These are phyloP conservation scores for Lactarius tabidus DNA, from an alignment of 768 basidiomycete genomes.

Conservation along the genomic window DNA sequence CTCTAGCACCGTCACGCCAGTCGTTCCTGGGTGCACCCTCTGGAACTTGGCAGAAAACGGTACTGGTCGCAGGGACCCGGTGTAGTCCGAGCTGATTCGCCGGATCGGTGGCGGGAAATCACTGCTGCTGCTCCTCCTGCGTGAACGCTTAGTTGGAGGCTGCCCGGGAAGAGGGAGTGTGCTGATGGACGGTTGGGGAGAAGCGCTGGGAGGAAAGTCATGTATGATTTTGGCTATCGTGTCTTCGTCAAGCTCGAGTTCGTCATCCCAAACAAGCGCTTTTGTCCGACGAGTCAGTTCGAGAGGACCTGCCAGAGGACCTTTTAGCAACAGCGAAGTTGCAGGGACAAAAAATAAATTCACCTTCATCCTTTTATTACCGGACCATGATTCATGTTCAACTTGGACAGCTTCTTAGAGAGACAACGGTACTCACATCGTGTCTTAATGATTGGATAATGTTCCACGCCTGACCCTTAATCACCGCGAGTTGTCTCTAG, in stretches of 20 bases:
- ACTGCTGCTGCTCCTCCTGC: slow-evolving; percentile 54
- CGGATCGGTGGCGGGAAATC: slow-evolving; percentile 75
- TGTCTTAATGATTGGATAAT: slow-evolving; percentile 82
- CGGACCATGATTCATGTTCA: background rate
- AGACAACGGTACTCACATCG: slow-evolving; percentile 42
- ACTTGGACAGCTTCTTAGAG: background rate
- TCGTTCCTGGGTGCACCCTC: slow-evolving; percentile 79
- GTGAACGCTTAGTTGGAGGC: slow-evolving; percentile 46
- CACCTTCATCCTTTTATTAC: slow-evolving; percentile 65
- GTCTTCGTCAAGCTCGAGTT: slow-evolving; percentile 53
- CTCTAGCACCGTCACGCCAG: slow-evolving; percentile 80
- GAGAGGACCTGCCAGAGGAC: slow-evolving; percentile 59
- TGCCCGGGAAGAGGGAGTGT: slow-evolving; percentile 59
- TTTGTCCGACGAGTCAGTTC: slow-evolving; percentile 82
- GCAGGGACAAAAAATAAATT: slow-evolving; percentile 13
- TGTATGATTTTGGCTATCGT: slow-evolving; percentile 34
- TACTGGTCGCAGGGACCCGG: slow-evolving; percentile 67
- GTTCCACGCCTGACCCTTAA: slow-evolving; percentile 92
- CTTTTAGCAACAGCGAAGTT: slow-evolving; percentile 10
- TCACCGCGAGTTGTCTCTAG: slow-evolving; percentile 84
- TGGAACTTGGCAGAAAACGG: slow-evolving; percentile 83
- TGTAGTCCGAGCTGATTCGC: slow-evolving; percentile 56
- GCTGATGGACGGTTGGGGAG: slow-evolving; percentile 58
- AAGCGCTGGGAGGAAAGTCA: slow-evolving; percentile 38
- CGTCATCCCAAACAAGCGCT: slow-evolving; percentile 83